These are phyloP conservation scores for Fraxinus platypoda DNA, from an alignment of 305 asterid species.

Conservation along the genomic window DNA sequence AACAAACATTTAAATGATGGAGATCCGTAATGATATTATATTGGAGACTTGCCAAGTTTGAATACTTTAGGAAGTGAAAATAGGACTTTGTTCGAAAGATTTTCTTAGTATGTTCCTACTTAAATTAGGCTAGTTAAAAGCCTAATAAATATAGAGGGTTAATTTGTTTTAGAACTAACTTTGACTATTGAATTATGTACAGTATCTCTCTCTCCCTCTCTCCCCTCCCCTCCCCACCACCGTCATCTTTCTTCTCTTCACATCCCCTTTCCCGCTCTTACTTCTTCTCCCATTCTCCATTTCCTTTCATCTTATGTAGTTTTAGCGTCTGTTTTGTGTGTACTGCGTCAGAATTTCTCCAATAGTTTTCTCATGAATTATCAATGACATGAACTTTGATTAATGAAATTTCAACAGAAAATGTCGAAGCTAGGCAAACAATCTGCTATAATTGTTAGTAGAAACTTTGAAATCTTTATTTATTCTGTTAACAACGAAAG, in stretches of 20 bases:
- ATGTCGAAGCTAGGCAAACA: background rate
- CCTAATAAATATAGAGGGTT: background rate
- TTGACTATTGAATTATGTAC: background rate
- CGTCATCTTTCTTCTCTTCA: too few species aligned
- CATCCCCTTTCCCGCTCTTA: background rate
- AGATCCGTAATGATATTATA: background rate
- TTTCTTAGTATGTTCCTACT: background rate
- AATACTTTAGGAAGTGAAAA: background rate
- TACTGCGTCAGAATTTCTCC: background rate
- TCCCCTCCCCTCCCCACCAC: background rate
- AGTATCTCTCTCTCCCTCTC: background rate
- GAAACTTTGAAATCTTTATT: slow-evolving; percentile 13
- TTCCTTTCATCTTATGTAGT: background rate
- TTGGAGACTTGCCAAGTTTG: background rate
- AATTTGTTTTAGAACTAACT: background rate
- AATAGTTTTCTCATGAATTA: slow-evolving; percentile 1
- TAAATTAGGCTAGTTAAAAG: background rate
- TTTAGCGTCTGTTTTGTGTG: background rate
- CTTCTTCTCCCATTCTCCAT: background rate
- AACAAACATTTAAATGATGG: slow-evolving; percentile 12
- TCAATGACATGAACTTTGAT: slow-evolving; percentile 7
- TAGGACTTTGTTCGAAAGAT: background rate
- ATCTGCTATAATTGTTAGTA: background rate
- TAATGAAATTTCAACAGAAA: background rate
- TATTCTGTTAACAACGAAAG: slow-evolving; percentile 16